Evolutionary conservation across 2,329 filamentous ascomycete genomes (phyloP), one percentile per base, ranked within the genome.

Genomic region (Colletotrichum aenigma): DNA sequence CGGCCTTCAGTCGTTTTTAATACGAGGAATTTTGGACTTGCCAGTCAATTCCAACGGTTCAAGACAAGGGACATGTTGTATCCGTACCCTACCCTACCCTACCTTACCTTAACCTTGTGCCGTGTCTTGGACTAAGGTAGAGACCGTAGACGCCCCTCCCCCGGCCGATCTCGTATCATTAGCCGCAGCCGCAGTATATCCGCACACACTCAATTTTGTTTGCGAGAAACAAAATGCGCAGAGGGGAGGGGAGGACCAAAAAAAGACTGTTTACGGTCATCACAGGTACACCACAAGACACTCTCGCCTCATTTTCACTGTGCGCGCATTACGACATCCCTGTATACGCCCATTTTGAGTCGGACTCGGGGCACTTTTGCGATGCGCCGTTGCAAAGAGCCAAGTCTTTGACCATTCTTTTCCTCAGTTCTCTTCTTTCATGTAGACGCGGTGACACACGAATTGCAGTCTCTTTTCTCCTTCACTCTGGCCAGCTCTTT

Each of bases 351-450:
- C 18, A 30, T 18, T 24, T 26, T 43, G 60, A 60, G 52, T 43
- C 60, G 21, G 52, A 36, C 10, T 28, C 8, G n/a, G 48, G 71
- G 38, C 71, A 74, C 67, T 71, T 74, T 71, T 66, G 71, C 24
- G 48, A 74, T 71, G 60, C 48, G 26, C 28, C 61, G 36, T 75
- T 55, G 61, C 69, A 18, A 18, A 43, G 55, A 34, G 55, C 38
- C 81, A 81, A 83, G 81, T 78, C 80, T 82, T 83, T 85, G 81
- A 82, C 81, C 82, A 81, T 32, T 58, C 66, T 70, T 65, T 66
- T 70, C 60, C 28, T 71, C 70, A 34, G 65, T 36, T 65, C 10
- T 30, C 26, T 61, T 30, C 56, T 32, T n/a, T 16, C 28, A 30
- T 18, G n/a, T 56, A 26, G 52, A 61, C 38, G 18, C 38, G 38